Conservation (phyloP, 768 basidiomycete genomes). For the Leccinum boreale region DNA sequence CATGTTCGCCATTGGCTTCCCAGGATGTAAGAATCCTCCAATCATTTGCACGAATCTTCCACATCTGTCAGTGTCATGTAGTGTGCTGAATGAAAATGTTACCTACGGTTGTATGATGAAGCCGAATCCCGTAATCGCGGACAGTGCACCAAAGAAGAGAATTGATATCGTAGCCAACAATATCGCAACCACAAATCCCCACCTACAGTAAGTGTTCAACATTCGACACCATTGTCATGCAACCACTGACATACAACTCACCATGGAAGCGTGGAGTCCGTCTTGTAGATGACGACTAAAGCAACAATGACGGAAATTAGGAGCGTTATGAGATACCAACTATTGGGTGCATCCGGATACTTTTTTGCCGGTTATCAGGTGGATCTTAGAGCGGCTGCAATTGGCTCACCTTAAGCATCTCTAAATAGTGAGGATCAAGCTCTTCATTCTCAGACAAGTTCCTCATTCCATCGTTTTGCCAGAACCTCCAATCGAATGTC, state of each 20-base stretch:
- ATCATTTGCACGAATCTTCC: constrained; percentile 37
- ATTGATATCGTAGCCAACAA: constrained; percentile 50
- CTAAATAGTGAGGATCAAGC: constrained; percentile 51
- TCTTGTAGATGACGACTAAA: constrained; percentile 51
- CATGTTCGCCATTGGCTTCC: constrained; percentile 45
- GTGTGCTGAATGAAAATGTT: neutral
- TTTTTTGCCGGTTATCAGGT: constrained; percentile 8
- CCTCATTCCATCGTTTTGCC: constrained; percentile 24
- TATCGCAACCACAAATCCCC: constrained; percentile 50
- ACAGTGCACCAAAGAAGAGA: constrained; percentile 53
- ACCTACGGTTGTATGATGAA: constrained; percentile 27
- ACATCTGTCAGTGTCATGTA: neutral
- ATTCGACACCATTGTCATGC: neutral
- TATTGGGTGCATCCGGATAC: constrained; percentile 36
- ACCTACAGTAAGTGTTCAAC: constrained; percentile 18
- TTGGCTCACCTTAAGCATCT: constrained; percentile 42
- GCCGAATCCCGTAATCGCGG: constrained; percentile 43
- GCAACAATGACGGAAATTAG: constrained; percentile 42
- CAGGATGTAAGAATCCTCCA: constrained; percentile 33
- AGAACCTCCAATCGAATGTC: constrained; percentile 36
- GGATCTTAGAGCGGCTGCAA: constrained; percentile 14
- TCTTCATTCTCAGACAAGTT: constrained; percentile 35
- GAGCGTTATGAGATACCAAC: constrained; percentile 32
- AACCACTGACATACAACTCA: neutral
- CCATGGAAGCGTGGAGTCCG: constrained; percentile 56